Percentiles rank a stretch among this genome's conserved stretches.
phyloP scores from a whole-genome alignment of 208 protist species.

The Leishmania martiniquensis region DNA sequence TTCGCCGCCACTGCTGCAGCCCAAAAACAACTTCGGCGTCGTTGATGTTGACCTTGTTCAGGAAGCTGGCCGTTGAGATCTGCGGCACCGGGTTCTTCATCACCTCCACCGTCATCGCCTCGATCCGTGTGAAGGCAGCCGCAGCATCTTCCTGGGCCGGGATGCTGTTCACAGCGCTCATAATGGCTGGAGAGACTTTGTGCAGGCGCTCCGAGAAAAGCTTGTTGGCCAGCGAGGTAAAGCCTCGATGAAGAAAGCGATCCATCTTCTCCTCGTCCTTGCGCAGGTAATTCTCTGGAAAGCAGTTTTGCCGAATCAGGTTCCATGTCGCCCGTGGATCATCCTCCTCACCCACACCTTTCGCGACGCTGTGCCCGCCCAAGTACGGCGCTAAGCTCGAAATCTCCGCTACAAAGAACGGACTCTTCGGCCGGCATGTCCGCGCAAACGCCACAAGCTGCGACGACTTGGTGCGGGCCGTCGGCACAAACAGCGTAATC shows the following conservation, averaged over 20 bases:
- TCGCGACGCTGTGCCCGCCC: slow-evolving; percentile 59
- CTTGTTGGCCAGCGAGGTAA: slow-evolving; percentile 87
- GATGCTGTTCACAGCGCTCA: slow-evolving; percentile 78
- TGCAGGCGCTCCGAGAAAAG: slow-evolving; percentile 89
- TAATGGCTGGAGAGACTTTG: slow-evolving; percentile 76
- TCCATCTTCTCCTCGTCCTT: slow-evolving; percentile 77
- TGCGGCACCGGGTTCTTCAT: slow-evolving; percentile 67
- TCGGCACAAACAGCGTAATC: slow-evolving; percentile 91
- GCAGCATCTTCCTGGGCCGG: slow-evolving; percentile 57
- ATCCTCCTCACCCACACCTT: slow-evolving; percentile 52
- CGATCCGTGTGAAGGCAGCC: slow-evolving; percentile 37
- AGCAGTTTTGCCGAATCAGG: slow-evolving; percentile 78
- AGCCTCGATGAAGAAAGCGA: slow-evolving; percentile 74
- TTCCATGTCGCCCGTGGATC: slow-evolving; percentile 81
- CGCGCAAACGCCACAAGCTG: slow-evolving; percentile 90
- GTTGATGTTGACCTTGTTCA: slow-evolving; percentile 89
- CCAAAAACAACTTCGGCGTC: slow-evolving; percentile 90
- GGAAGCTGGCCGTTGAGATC: slow-evolving; percentile 70
- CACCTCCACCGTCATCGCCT: slow-evolving; percentile 44
- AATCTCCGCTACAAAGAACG: slow-evolving; percentile 89
- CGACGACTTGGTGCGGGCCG: slow-evolving; percentile 58
- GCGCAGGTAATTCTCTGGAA: slow-evolving; percentile 52
- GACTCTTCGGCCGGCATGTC: slow-evolving; percentile 90
- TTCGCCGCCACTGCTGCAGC: slow-evolving; percentile 87
- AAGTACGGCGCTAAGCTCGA: slow-evolving; percentile 79